Percentiles rank a stretch among this genome's conserved stretches.
Conservation (phyloP, 2,329 filamentous ascomycete genomes). For the Ophiostoma sp. region DNA sequence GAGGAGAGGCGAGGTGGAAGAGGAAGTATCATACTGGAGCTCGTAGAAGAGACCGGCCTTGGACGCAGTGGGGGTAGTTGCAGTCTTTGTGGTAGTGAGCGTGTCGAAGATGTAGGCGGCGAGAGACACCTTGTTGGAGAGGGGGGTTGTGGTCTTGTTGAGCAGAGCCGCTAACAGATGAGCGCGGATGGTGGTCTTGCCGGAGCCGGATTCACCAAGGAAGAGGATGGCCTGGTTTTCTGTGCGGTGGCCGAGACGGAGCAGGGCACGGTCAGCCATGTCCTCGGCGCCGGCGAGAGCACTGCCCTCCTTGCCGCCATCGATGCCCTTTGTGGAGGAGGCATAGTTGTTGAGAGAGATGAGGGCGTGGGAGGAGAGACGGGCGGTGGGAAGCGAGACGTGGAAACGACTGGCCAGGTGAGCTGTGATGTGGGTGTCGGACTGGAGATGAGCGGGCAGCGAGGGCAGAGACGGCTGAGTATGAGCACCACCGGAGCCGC, state of each 20-base stretch:
- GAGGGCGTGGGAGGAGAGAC: slow-evolving; percentile 83
- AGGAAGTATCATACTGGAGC: slow-evolving; percentile 89
- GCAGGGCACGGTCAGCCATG: slow-evolving; percentile 78
- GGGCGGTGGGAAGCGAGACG: slow-evolving; percentile 79
- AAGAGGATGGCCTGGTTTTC: slow-evolving; percentile 94
- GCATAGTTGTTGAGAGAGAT: slow-evolving; percentile 94
- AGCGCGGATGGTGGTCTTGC: slow-evolving; percentile 90
- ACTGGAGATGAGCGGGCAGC: slow-evolving; percentile 74
- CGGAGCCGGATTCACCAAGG: slow-evolving; percentile 88
- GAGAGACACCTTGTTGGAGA: slow-evolving; percentile 88
- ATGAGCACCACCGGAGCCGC: slow-evolving; percentile 56
- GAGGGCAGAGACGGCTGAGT: slow-evolving; percentile 83
- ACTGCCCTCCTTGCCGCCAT: slow-evolving; percentile 88
- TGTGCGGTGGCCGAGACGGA: slow-evolving; percentile 76
- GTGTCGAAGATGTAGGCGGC: slow-evolving; percentile 95
- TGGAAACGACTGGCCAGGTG: slow-evolving; percentile 88
- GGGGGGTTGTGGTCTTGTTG: slow-evolving; percentile 82
- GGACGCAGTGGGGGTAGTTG: slow-evolving; percentile 90
- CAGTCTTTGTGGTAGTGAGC: slow-evolving; percentile 92
- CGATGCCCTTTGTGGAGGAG: slow-evolving; percentile 76
- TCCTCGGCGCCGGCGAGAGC: slow-evolving; percentile 91
- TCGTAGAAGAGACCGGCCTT: slow-evolving; percentile 95
- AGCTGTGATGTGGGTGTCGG: slow-evolving; percentile 63
- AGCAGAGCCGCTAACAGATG: slow-evolving; percentile 83
- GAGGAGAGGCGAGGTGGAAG: slow-evolving; percentile 75